phyloP scores from a whole-genome alignment of 1,284 basidiomycete species.

The Ustilago cynodontis region DNA sequence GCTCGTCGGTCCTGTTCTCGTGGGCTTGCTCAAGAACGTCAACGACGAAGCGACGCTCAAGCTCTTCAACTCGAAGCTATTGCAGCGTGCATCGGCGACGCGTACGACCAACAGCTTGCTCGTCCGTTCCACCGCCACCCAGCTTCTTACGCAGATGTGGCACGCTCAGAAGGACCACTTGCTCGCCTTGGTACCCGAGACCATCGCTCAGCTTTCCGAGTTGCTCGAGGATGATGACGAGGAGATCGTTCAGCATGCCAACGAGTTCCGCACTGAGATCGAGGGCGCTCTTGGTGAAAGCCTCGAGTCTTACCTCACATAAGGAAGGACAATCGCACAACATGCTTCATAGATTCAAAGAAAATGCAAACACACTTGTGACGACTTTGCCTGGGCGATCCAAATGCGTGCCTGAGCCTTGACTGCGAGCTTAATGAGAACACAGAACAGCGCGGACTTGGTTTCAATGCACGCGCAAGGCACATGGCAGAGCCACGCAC shows the following conservation, averaged over 20 bases:
- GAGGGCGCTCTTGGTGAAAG: conserved; percentile 71
- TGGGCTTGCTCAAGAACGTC: conserved; percentile 75
- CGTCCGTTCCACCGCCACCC: conserved; percentile 76
- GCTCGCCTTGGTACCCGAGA: conserved; percentile 73
- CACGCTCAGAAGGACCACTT: conserved; percentile 74
- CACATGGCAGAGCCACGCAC: neutral
- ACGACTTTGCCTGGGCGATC: neutral
- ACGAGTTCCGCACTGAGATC: conserved; percentile 71
- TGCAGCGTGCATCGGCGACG: conserved; percentile 78
- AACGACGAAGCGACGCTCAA: conserved; percentile 78
- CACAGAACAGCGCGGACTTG: too few species aligned
- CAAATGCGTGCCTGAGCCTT: neutral
- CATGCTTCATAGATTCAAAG: neutral
- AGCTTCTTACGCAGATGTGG: conserved; percentile 82
- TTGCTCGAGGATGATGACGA: conserved; percentile 72
- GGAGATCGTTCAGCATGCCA: conserved; percentile 71
- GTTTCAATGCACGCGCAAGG: neutral
- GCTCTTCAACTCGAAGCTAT: conserved; percentile 82
- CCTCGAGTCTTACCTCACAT: conserved; percentile 70
- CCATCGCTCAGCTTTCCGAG: conserved; percentile 73
- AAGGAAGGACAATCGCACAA: neutral
- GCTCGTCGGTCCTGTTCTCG: conserved; percentile 68
- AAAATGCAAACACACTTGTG: neutral
- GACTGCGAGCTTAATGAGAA: neutral
- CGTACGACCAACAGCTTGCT: conserved; percentile 70